Percentiles rank a stretch among this genome's conserved stretches.
Conservation (phyloP, 2,329 filamentous ascomycete genomes). For the Exophiala spinifera region DNA sequence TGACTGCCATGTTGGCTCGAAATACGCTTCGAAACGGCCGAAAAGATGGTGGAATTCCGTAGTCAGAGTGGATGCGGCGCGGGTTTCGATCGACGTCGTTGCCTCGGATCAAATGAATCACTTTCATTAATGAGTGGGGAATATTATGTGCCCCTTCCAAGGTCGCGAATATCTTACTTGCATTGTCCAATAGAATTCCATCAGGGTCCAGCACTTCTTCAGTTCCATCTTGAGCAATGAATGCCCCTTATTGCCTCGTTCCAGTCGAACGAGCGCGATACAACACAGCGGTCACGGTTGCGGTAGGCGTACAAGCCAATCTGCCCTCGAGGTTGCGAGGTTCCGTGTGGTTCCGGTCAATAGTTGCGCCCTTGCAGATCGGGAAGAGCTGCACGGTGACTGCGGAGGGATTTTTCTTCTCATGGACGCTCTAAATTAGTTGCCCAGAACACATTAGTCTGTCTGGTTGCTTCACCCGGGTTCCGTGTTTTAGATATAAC, state of each 20-base stretch:
- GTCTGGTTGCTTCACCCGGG: no score
- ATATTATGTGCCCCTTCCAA: constrained; percentile 27
- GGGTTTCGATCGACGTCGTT: constrained; percentile 40
- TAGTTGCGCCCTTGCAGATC: constrained; percentile 7
- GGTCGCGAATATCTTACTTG: constrained; percentile 1
- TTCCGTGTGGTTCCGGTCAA: constrained; percentile 18
- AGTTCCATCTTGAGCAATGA: constrained; percentile 1
- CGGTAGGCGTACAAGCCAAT: constrained; percentile 27
- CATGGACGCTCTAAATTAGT: constrained; percentile 19
- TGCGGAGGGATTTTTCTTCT: constrained; percentile 22
- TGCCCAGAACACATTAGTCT: no score
- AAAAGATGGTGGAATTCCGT: constrained; percentile 15
- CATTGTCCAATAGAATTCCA: constrained; percentile 9
- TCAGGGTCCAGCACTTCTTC: constrained; percentile 18
- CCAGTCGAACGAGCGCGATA: constrained; percentile 20
- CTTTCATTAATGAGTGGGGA: constrained; percentile 26
- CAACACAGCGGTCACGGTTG: constrained; percentile 25
- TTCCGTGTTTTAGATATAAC: no score
- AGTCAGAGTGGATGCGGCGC: constrained; percentile 41
- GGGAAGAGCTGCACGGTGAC: constrained; percentile 19
- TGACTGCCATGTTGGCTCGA: constrained; percentile 10
- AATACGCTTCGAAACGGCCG: not conserved
- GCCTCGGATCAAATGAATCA: constrained; percentile 39
- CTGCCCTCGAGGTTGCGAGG: constrained; percentile 20
- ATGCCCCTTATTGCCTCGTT: constrained; percentile 12